Percentiles rank a stretch among this genome's conserved stretches.
Conservation (phyloP, 345 rosid species). For the Chamaenerion angustifolium region DNA sequence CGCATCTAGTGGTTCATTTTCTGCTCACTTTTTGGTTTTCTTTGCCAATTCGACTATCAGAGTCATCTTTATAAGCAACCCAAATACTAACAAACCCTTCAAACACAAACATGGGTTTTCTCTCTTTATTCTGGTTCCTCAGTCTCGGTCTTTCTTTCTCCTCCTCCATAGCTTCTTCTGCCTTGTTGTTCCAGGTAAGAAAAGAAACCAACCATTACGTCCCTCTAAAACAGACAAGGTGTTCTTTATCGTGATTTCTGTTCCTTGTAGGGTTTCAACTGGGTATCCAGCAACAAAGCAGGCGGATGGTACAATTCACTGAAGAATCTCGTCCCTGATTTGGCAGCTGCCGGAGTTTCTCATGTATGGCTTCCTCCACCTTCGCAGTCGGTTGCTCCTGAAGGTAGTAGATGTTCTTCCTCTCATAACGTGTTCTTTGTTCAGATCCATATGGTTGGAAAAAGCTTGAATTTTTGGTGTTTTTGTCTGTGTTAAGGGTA, state of each 20-base stretch:
- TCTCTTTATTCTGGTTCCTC: slow-evolving; percentile 13
- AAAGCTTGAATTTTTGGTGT: too few relatives aligned
- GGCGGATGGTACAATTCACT: slow-evolving; percentile 83
- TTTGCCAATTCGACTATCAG: too few relatives aligned
- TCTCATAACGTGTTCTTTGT: not conserved
- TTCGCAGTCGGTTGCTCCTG: slow-evolving; percentile 52
- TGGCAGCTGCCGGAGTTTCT: slow-evolving; percentile 56
- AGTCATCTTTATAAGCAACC: too few relatives aligned
- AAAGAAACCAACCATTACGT: not conserved
- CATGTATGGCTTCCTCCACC: slow-evolving; percentile 96
- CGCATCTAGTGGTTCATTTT: too few relatives aligned
- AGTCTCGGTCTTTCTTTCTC: slow-evolving; percentile 20
- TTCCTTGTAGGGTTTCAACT: slow-evolving; percentile 57
- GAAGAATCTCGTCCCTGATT: slow-evolving; percentile 35
- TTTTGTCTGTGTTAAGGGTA: slow-evolving; percentile 33
- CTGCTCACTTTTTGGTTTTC: too few relatives aligned
- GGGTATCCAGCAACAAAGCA: slow-evolving; percentile 57
- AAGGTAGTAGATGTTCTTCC: slow-evolving; percentile 24
- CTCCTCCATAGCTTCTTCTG: slow-evolving; percentile 27
- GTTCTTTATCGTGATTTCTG: not conserved
- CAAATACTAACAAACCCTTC: too few relatives aligned
- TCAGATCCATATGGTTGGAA: not conserved
- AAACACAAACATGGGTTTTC: not conserved
- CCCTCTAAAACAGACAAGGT: not conserved
- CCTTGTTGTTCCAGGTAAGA: slow-evolving; percentile 50